Conservation (phyloP, 2,329 filamentous ascomycete species). For the Trichoderma brevicompactum region DNA sequence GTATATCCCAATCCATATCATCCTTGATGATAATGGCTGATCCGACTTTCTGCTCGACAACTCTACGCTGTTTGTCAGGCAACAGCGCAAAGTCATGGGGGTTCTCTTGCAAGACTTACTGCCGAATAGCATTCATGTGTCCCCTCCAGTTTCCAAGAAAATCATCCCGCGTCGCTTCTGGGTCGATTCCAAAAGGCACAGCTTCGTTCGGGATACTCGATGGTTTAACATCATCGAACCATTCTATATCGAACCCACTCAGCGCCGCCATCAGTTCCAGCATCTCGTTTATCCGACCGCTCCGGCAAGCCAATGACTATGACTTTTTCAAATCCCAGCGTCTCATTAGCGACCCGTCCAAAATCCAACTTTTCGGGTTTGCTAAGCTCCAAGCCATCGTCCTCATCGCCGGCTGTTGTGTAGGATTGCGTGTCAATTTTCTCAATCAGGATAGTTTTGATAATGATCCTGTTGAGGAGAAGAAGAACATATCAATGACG, state of each 20-base stretch:
- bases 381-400: not conserved
- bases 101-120: conserved; percentile 32
- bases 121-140: conserved; percentile 44
- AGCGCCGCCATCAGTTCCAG: conserved; percentile 50
- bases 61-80: conserved; percentile 27
- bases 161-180: conserved; percentile 36
- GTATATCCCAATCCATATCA: conserved; percentile 51
- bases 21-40: conserved; percentile 51
- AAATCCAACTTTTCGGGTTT: not conserved
- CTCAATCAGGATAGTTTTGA: not conserved
- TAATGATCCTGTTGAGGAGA: not conserved
- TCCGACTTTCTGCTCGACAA: conserved; percentile 42
- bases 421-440: not conserved
- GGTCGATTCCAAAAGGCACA: conserved; percentile 39
- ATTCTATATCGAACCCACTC: conserved; percentile 51
- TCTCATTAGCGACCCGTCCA: conserved; percentile 7
- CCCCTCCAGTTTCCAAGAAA: conserved; percentile 50
- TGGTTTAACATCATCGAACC: conserved; percentile 51
- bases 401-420: not conserved
- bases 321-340: conserved; percentile 50
- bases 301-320: conserved; percentile 56
- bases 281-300: conserved; percentile 55
- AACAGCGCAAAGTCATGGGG: not conserved
- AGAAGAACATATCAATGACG: not conserved
- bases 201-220: conserved; percentile 44